phyloP scores from a whole-genome alignment of 805 yeast genomes.

The Saturnispora mendoncae region DNA sequence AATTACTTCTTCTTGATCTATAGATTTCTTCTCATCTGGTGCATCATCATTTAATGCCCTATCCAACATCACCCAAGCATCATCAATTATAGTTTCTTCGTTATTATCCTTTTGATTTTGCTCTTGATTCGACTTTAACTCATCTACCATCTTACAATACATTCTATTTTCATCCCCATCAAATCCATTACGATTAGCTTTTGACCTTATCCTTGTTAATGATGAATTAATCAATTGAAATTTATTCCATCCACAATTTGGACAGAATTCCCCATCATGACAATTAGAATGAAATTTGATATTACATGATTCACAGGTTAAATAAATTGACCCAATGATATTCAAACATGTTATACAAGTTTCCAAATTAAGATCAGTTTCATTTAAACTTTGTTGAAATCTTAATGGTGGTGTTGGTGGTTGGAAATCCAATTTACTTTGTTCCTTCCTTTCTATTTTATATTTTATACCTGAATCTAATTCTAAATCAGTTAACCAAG shows the following conservation, averaged over 20 bases:
- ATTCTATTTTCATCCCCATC: slow-evolving; percentile 6
- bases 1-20: not conserved
- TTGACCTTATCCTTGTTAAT: slow-evolving; percentile 10
- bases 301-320: slow-evolving; percentile 28
- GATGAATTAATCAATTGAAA: slow-evolving; percentile 10
- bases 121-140: slow-evolving; percentile 7
- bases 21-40: no score
- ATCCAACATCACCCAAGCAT: slow-evolving; percentile 14
- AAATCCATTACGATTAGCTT: slow-evolving; percentile 5
- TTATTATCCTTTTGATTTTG: not conserved
- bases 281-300: slow-evolving; percentile 28
- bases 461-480: slow-evolving; percentile 1
- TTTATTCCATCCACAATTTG: slow-evolving; percentile 28
- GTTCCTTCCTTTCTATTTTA: not conserved
- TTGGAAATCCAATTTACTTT: slow-evolving; percentile 6
- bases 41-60: slow-evolving; percentile 5
- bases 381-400: slow-evolving; percentile 4
- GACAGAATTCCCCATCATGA: slow-evolving; percentile 25
- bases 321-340: slow-evolving; percentile 22
- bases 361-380: slow-evolving; percentile 2
- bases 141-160: slow-evolving; percentile 8
- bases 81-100: not conserved
- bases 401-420: slow-evolving; percentile 10
- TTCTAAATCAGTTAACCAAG: slow-evolving; percentile 6
- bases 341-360: slow-evolving; percentile 12